A percentile compares a stretch with the other conserved stretches of the same genome.
Evolutionary conservation across 164 flowering plant genomes (phyloP).

Genomic region (Chimonanthus praecox): DNA sequence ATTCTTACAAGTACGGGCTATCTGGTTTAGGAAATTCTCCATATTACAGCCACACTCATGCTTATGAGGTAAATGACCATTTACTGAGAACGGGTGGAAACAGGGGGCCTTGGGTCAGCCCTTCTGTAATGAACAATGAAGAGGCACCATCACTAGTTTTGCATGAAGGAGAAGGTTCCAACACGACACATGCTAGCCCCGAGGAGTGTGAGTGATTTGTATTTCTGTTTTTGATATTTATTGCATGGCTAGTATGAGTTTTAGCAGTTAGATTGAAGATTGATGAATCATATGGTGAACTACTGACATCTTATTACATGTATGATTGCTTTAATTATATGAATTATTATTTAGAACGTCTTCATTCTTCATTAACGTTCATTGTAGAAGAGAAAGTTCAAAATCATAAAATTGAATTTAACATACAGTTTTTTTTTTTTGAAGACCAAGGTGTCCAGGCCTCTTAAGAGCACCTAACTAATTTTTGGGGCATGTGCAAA

Average conservation of each 20-base stretch:
- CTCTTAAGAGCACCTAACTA: too few species aligned
- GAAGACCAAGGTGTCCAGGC: too few species aligned
- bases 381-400: neutral
- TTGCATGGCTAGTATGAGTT: neutral
- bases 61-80: constrained; percentile 38
- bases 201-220: constrained; percentile 49
- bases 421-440: too few species aligned
- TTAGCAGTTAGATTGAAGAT: neutral
- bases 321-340: neutral
- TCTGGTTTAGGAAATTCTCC: constrained; percentile 45
- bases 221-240: constrained; percentile 7
- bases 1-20: constrained; percentile 52
- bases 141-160: constrained; percentile 29
- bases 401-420: neutral
- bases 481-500: too few species aligned
- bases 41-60: constrained; percentile 39
- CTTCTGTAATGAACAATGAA: constrained; percentile 27
- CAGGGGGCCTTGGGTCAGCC: constrained; percentile 37
- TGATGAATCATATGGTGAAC: neutral
- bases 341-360: too few species aligned
- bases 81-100: constrained; percentile 29
- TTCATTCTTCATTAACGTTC: neutral
- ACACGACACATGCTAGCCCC: constrained; percentile 24
- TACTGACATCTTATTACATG: neutral
- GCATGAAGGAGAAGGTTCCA: constrained; percentile 36